Percentiles rank a stretch among this genome's conserved stretches.
These are phyloP conservation scores for Cardamine chenopodiifolia DNA, from an alignment of 345 rosid species.

Conservation along the genomic window DNA sequence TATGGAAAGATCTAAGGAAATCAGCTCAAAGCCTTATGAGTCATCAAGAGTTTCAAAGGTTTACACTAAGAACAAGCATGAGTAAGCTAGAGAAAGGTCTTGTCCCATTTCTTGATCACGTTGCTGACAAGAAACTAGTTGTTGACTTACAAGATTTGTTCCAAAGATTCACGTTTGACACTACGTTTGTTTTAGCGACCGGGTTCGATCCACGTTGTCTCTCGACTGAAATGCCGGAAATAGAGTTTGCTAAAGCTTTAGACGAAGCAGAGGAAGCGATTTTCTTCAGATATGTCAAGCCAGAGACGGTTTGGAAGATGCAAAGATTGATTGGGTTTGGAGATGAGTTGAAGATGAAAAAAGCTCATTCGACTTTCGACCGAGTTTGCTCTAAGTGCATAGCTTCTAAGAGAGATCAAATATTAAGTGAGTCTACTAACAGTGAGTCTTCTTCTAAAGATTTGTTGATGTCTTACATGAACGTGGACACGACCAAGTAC, in stretches of 20 bases:
- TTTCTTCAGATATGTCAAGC: conserved; percentile 37
- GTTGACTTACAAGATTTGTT: conserved; percentile 52
- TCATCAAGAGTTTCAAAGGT: conserved; percentile 33
- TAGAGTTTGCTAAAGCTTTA: conserved; percentile 40
- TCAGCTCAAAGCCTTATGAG: conserved; percentile 34
- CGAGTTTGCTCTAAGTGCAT: conserved; percentile 30
- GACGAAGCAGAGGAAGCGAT: conserved; percentile 45
- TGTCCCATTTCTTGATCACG: conserved; percentile 39
- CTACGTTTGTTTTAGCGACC: conserved; percentile 45
- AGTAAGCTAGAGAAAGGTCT: conserved; percentile 36
- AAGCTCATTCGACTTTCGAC: conserved; percentile 27
- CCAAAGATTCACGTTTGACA: conserved; percentile 51
- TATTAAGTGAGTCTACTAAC: not conserved
- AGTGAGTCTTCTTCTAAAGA: conserved; percentile 20
- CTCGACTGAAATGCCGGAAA: conserved; percentile 39
- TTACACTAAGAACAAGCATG: conserved; percentile 31
- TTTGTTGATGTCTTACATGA: conserved; percentile 38
- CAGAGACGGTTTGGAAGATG: conserved; percentile 36
- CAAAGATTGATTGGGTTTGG: conserved; percentile 45
- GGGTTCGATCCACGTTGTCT: conserved; percentile 49
- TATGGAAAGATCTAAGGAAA: conserved; percentile 41
- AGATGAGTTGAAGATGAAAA: conserved; percentile 44
- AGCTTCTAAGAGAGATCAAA: conserved; percentile 37
- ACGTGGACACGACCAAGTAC: conserved; percentile 26
- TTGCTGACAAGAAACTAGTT: conserved; percentile 15